A percentile compares a stretch with the other conserved stretches of the same genome.
These are phyloP conservation scores for Beauveria sp. DNA, from an alignment of 2,329 filamentous ascomycete genomes.

Conservation along the genomic window DNA sequence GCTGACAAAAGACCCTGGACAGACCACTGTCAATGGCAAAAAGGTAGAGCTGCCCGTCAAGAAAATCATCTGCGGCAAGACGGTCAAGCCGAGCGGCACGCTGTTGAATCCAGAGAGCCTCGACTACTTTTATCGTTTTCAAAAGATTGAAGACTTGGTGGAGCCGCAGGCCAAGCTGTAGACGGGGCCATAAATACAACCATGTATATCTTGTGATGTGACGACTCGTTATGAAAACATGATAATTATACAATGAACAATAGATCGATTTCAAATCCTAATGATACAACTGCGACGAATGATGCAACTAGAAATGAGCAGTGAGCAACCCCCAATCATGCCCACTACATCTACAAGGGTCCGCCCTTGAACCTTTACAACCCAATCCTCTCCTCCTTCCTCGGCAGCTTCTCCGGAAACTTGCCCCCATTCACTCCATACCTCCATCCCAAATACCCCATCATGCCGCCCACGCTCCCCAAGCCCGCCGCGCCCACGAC, in stretches of 20 bases:
- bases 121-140: constrained; percentile 71
- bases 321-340: not conserved
- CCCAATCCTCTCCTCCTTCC: constrained; percentile 14
- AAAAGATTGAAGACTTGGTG: constrained; percentile 26
- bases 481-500: constrained; percentile 36
- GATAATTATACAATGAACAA: not conserved
- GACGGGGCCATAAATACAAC: not conserved
- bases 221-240: not conserved
- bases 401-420: constrained; percentile 21
- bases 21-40: constrained; percentile 77
- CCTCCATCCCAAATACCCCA: constrained; percentile 41
- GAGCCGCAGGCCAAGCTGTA: constrained; percentile 26
- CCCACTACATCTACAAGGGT: not conserved
- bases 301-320: not conserved
- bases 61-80: constrained; percentile 70
- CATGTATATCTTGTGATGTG: not conserved
- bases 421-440: constrained; percentile 39
- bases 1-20: not conserved
- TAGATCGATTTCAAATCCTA: no score
- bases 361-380: not conserved
- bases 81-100: constrained; percentile 68
- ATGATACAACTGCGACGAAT: not conserved
- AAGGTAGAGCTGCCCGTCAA: constrained; percentile 82
- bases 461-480: constrained; percentile 41
- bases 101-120: constrained; percentile 68